Conservation (phyloP, 2,329 filamentous ascomycete genomes). For the Ilyonectria sp. region DNA sequence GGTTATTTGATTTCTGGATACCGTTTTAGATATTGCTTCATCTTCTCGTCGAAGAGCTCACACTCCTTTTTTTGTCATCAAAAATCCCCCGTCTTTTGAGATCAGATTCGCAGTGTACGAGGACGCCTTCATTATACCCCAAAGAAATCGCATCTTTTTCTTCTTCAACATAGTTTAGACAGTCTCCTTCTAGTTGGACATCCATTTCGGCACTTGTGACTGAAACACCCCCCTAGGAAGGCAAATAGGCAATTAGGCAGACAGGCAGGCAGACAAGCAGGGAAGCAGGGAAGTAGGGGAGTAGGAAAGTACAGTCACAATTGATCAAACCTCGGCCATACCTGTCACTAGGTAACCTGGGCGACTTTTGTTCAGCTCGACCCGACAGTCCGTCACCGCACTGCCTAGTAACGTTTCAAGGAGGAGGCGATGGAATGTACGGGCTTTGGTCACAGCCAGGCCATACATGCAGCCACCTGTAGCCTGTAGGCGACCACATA, state of each 20-base stretch:
- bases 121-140: slow-evolving; percentile 44
- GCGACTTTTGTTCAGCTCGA: slow-evolving; percentile 27
- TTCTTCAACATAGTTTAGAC: slow-evolving; percentile 32
- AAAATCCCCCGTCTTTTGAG: slow-evolving; percentile 23
- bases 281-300: neutral
- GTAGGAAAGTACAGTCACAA: neutral
- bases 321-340: slow-evolving; percentile 7
- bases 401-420: slow-evolving; percentile 29
- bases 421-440: slow-evolving; percentile 30
- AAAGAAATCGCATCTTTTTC: slow-evolving; percentile 23
- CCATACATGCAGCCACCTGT: slow-evolving; percentile 32
- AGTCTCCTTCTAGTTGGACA: neutral
- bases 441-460: slow-evolving; percentile 33
- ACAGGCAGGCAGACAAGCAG: neutral
- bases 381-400: slow-evolving; percentile 34
- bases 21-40: slow-evolving; percentile 51
- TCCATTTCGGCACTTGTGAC: slow-evolving; percentile 7
- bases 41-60: slow-evolving; percentile 53
- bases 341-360: slow-evolving; percentile 8
- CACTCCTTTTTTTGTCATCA: slow-evolving; percentile 38
- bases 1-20: slow-evolving; percentile 36
- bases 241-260: slow-evolving; percentile 11
- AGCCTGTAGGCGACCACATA: slow-evolving; percentile 18
- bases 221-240: slow-evolving; percentile 1
- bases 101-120: slow-evolving; percentile 32